Evolutionary conservation across 352 stramenopile species (phyloP), one percentile per base, ranked within the genome.

Genomic region (Phytophthora pisi): DNA sequence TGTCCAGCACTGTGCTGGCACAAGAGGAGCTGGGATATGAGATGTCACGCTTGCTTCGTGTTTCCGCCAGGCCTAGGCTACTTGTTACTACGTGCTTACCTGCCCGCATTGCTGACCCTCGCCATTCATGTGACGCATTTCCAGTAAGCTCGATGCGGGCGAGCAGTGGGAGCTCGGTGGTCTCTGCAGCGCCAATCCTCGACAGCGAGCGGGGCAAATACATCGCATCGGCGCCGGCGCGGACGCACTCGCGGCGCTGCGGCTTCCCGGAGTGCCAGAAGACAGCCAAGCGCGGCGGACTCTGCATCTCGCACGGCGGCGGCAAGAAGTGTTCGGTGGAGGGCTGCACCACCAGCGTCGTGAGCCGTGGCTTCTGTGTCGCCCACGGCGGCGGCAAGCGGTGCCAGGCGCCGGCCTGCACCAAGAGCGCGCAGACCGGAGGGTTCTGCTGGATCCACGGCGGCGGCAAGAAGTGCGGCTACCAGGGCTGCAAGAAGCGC

Each of bases 371-470:
- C 5, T 81, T 77, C 51, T 90, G 82, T 47, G 82, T 90, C 18
- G 79, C 82, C 13, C 82, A 90, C 31, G 82, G 82, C 53, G 82
- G 82, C 2, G 82, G 82, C 50, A 90, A 90, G 51, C 77, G 82
- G 4, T 79, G 72, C 38, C 72, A 79, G 49, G 28, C 53, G 9
- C 57, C 57, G 10, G 57, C 28, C 1, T 79, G 72, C 57, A 59
- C 72, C 52, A 79, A 79, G 52, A 79, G 72, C 46, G 76, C 77
- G 3, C 77, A 82, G 47, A 77, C 71, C 30, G 75, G 75, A 15
- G 77, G 77, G 1, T 79, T 77, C 61, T 85, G 77, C 69, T 79
- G 74, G 72, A 64, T 79, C 47, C 82, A 90, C 59, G 82, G 82
- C 40, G 82, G 82, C 8, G 82, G 82, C 61, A 90, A 88, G 60